Evolutionary conservation across 352 stramenopile genomes (phyloP), one percentile per base, ranked within the genome.

Genomic region (Phytophthora boehmeriae): DNA sequence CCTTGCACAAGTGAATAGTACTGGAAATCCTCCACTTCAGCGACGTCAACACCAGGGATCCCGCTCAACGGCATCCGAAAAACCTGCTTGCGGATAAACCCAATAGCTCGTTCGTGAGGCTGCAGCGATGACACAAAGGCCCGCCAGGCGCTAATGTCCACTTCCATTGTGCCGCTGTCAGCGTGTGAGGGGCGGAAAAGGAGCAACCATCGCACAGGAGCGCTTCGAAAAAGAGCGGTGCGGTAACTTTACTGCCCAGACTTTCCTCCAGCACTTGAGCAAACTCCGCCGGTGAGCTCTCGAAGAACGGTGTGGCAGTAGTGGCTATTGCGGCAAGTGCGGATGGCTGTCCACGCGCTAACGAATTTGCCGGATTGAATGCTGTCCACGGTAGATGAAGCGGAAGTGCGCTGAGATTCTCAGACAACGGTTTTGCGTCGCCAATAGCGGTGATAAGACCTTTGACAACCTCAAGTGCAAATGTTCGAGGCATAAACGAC

Each of bases 81-180:
- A 1, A 80, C 49, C 47, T 90, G 76, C 51, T 88, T 82, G 5
- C 81, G 77, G 35, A 90, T 62, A 34, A 62, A 80, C 32, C 59
- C 65, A n/a, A 25, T 20, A 0, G 53, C 55, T 25, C 54, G 59
- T 27, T 66, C 46, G 19, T 55, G 44, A 25, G 57, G 59, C 13
- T 54, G 50, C 1, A 53, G 27, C 8, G 58, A 30, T 17, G 59
- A 36, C 20, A 57, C 54, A 32, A 53, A 63, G 5, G 9, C 53
- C 23, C 75, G 69, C 80, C 80, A 90, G 0, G 78, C 72, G 25
- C 78, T 75, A 46, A 90, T 83, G 36, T 88, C 78, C 9, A 90
- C 78, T 17, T 88, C 76, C 69, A 85, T 84, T 14, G 73, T 88
- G 1, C 74, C 76, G 42, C 60, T 83, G 23, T 81, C 53, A 44